Conservation (phyloP, 2,329 filamentous ascomycete species). For the Trichoderma cornu-damae region DNA sequence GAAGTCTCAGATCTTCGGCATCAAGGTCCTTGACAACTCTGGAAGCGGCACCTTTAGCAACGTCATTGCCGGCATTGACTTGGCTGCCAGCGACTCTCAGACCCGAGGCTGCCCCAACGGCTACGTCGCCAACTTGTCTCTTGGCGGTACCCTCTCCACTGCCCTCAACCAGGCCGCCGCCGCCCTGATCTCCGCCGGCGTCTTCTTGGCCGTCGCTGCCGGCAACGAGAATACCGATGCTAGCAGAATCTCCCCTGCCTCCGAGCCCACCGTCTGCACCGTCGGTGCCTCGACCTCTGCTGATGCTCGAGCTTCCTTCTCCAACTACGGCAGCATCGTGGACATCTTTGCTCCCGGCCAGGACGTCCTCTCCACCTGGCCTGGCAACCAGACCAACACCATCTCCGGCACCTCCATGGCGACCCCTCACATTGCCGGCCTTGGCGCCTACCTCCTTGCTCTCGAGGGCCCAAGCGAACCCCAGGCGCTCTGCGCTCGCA, state of each 20-base stretch:
- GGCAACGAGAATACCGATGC: conserved; percentile 48
- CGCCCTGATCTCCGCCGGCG: conserved; percentile 40
- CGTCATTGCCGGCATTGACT: conserved; percentile 45
- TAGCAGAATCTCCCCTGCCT: conserved; percentile 43
- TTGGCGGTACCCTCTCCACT: conserved; percentile 44
- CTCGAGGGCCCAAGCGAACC: conserved; percentile 30
- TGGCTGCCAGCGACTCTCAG: conserved; percentile 35
- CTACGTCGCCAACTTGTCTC: conserved; percentile 52
- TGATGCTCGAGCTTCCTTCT: conserved; percentile 43
- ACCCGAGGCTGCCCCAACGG: conserved; percentile 39
- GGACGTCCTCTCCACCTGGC: conserved; percentile 45
- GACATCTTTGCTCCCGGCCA: conserved; percentile 50
- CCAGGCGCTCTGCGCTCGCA: conserved; percentile 26
- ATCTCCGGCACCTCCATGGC: conserved; percentile 45
- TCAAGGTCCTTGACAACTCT: conserved; percentile 42
- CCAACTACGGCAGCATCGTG: conserved; percentile 47
- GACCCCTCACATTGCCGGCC: conserved; percentile 39
- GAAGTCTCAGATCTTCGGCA: conserved; percentile 38
- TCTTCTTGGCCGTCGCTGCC: conserved; percentile 53
- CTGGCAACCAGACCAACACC: conserved; percentile 33
- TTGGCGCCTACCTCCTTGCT: conserved; percentile 42
- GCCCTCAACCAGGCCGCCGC: conserved; percentile 49
- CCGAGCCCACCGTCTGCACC: conserved; percentile 45
- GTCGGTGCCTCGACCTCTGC: conserved; percentile 44
- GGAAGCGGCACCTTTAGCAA: conserved; percentile 34